A percentile compares a stretch with the other conserved stretches of the same genome.
These are phyloP conservation scores for Lagenidium giganteum DNA, from an alignment of 352 stramenopile genomes.

Conservation along the genomic window DNA sequence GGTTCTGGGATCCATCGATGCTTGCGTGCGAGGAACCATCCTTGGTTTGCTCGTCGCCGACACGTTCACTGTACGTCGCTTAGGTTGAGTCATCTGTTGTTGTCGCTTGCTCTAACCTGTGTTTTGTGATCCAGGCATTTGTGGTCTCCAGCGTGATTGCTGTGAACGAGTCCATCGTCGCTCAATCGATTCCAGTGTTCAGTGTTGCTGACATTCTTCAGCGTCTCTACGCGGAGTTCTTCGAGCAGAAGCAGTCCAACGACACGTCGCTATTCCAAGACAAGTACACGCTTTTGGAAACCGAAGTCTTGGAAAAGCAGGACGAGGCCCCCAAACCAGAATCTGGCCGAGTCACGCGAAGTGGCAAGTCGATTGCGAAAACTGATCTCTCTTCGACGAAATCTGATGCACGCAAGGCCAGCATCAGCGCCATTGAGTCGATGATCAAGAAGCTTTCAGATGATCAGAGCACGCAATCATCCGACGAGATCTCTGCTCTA, in stretches of 20 bases:
- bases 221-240: conserved; percentile 72
- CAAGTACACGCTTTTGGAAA: conserved; percentile 37
- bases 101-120: neutral
- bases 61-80: conserved; percentile 61
- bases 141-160: conserved; percentile 80
- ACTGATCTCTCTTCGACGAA: conserved; percentile 11
- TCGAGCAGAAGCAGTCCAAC: conserved; percentile 49
- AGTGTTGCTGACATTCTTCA: conserved; percentile 75
- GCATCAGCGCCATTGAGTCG: conserved; percentile 7
- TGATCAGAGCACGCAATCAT: too few relatives aligned
- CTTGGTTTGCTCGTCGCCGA: conserved; percentile 79
- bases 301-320: conserved; percentile 7
- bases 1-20: conserved; percentile 79
- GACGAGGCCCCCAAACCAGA: neutral
- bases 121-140: conserved; percentile 48
- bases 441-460: too few relatives aligned
- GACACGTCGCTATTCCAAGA: conserved; percentile 65
- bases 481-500: conserved; percentile 44
- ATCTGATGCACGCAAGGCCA: conserved; percentile 30
- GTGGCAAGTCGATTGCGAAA: conserved; percentile 22
- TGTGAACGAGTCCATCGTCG: conserved; percentile 53
- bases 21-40: conserved; percentile 77
- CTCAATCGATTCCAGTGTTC: conserved; percentile 78
- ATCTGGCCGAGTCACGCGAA: conserved; percentile 23
- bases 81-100: neutral